Percentiles rank a stretch among this genome's conserved stretches.
Evolutionary conservation across 805 yeast species (phyloP).

Genomic region (Cyberlindnera veronae): DNA sequence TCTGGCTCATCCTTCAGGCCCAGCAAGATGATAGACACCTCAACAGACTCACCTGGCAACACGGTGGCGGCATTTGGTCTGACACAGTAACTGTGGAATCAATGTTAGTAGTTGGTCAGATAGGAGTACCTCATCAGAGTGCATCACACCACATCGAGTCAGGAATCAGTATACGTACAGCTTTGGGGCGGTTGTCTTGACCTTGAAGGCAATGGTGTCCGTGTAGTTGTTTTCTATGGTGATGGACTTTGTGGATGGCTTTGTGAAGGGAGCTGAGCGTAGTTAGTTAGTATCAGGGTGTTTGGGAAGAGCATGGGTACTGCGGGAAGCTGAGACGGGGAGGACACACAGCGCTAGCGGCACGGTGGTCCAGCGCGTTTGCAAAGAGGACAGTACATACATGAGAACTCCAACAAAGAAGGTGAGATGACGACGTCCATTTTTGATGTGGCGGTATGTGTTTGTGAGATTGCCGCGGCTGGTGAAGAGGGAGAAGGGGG

Average conservation of each 20-base stretch:
- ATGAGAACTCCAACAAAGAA: conserved; percentile 65
- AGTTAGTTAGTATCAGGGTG: conserved; percentile 6
- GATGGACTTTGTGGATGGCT: conserved; percentile 58
- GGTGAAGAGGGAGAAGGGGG: not conserved
- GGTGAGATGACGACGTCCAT: conserved; percentile 64
- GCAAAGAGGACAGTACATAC: conserved; percentile 47
- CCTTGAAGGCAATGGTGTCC: conserved; percentile 79
- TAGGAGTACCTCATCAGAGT: too few relatives aligned
- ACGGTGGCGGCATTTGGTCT: conserved; percentile 90
- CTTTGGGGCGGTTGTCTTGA: conserved; percentile 97
- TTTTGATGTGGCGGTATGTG: not conserved
- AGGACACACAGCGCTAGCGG: not conserved
- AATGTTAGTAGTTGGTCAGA: too few relatives aligned
- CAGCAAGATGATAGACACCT: conserved; percentile 81
- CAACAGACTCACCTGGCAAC: conserved; percentile 66
- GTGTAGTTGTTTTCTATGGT: conserved; percentile 54
- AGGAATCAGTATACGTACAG: conserved; percentile 34
- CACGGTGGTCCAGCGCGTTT: too few relatives aligned
- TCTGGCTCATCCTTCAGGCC: conserved; percentile 76
- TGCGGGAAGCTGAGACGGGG: not conserved
- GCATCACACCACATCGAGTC: too few relatives aligned
- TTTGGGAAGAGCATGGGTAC: not conserved
- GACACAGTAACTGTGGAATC: conserved; percentile 69
- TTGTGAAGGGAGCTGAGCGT: conserved; percentile 67
- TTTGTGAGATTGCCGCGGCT: not conserved